A percentile compares a stretch with the other conserved stretches of the same genome.
Conservation (phyloP, 1,139 yeast genomes). For the Geotrichum candidum region DNA sequence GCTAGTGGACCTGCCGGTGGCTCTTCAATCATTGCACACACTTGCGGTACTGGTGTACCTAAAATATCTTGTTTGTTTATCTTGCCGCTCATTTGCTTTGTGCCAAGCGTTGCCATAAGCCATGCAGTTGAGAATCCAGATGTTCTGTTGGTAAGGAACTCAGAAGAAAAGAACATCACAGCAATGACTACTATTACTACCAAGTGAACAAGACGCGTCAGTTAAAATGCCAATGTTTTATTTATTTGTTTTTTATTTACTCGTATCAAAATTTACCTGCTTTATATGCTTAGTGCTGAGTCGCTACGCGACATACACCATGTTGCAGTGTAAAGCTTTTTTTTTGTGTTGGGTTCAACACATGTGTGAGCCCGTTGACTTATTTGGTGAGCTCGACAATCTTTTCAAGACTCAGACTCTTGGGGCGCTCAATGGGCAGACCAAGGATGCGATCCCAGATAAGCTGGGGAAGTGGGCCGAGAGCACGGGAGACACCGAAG, state of each 20-base stretch:
- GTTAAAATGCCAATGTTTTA: no score
- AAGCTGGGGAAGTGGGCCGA: constrained; percentile 95
- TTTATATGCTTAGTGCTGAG: neutral
- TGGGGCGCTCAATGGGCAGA: constrained; percentile 95
- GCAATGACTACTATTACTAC: neutral
- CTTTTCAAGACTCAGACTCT: constrained; percentile 70
- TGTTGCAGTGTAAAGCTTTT: neutral
- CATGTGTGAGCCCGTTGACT: neutral
- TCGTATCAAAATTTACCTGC: neutral
- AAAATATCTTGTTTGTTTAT: constrained; percentile 8
- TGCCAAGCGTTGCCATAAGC: constrained; percentile 17
- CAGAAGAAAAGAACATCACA: constrained; percentile 17
- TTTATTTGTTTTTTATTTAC: neutral
- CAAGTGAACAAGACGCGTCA: no score
- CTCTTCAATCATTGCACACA: constrained; percentile 13
- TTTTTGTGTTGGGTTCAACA: neutral
- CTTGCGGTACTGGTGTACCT: constrained; percentile 13
- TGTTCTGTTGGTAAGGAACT: constrained; percentile 10
- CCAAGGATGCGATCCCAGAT: constrained; percentile 96
- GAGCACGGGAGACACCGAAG: constrained; percentile 96
- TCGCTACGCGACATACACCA: neutral
- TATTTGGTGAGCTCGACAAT: constrained; percentile 30
- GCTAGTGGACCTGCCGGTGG: constrained; percentile 16
- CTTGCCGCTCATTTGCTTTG: constrained; percentile 6
- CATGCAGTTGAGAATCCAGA: constrained; percentile 17